phyloP scores from a whole-genome alignment of 805 yeast genomes.

The Kodamaea sagamina region DNA sequence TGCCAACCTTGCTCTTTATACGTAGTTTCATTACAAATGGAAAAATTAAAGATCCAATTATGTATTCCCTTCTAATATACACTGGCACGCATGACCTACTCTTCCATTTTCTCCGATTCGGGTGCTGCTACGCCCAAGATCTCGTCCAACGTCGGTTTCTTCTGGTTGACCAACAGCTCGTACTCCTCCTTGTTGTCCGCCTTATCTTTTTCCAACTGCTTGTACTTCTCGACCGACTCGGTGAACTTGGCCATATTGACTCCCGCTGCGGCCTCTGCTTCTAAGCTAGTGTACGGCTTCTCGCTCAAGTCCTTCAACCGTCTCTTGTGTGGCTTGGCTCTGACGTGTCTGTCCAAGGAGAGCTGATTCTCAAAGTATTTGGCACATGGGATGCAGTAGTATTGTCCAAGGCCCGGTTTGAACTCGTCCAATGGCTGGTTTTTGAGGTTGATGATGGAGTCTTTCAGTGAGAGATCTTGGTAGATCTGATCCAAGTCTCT shows the following conservation, averaged over 20 bases:
- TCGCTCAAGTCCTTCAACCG: constrained; percentile 72
- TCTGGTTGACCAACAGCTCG: constrained; percentile 35
- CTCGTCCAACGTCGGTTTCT: constrained; percentile 42
- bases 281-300: constrained; percentile 84
- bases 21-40: constrained; percentile 15
- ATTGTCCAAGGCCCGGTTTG: constrained; percentile 92
- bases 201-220: constrained; percentile 42
- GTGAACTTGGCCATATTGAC: constrained; percentile 67
- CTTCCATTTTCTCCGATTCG: constrained; percentile 14
- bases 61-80: constrained; percentile 10
- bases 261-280: constrained; percentile 91
- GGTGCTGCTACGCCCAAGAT: constrained; percentile 31
- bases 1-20: constrained; percentile 11
- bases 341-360: constrained; percentile 71
- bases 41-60: constrained; percentile 3
- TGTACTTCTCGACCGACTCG: constrained; percentile 61
- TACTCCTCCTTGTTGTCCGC: constrained; percentile 47
- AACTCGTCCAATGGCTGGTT: constrained; percentile 88
- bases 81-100: constrained; percentile 5
- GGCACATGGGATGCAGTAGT: constrained; percentile 92
- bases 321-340: constrained; percentile 82
- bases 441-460: constrained; percentile 63
- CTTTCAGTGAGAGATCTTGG: constrained; percentile 66
- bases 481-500: constrained; percentile 83
- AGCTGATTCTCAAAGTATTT: constrained; percentile 80